These are phyloP conservation scores for Globisporangium echinulatum DNA, from an alignment of 352 stramenopile species.

Conservation along the genomic window DNA sequence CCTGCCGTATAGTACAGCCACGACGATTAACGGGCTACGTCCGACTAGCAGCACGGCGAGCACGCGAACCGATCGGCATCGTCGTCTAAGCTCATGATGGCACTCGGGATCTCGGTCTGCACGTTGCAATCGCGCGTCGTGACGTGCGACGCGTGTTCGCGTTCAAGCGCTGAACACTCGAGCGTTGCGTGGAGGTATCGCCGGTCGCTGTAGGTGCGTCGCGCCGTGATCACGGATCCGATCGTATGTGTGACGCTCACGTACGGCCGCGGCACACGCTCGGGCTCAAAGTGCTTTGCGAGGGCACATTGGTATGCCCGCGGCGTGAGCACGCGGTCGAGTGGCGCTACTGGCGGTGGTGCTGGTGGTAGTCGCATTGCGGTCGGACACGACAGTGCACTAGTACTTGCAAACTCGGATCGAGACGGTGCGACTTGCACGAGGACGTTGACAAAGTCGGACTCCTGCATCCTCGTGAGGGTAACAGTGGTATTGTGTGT, in stretches of 20 bases:
- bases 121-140: constrained; percentile 6
- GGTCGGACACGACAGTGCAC: neutral
- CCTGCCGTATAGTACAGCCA: neutral
- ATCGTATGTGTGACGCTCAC: constrained; percentile 20
- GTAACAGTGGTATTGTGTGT: neutral
- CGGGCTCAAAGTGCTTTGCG: constrained; percentile 35
- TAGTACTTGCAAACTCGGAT: neutral
- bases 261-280: constrained; percentile 29
- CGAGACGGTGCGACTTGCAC: constrained; percentile 5
- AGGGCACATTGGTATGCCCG: constrained; percentile 24
- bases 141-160: neutral
- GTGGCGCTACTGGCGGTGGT: constrained; percentile 3
- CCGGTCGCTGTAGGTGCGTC: constrained; percentile 18
- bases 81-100: neutral
- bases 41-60: neutral
- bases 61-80: neutral
- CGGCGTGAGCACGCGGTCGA: constrained; percentile 23
- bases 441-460: constrained; percentile 29
- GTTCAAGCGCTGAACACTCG: constrained; percentile 2
- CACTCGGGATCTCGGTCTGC: constrained; percentile 13
- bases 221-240: constrained; percentile 26
- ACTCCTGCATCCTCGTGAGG: constrained; percentile 12
- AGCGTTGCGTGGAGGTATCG: constrained; percentile 12
- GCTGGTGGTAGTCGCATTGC: neutral
- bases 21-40: neutral